Conservation (phyloP, 495 filamentous ascomycete genomes). For the Penicillium longicatenatum region DNA sequence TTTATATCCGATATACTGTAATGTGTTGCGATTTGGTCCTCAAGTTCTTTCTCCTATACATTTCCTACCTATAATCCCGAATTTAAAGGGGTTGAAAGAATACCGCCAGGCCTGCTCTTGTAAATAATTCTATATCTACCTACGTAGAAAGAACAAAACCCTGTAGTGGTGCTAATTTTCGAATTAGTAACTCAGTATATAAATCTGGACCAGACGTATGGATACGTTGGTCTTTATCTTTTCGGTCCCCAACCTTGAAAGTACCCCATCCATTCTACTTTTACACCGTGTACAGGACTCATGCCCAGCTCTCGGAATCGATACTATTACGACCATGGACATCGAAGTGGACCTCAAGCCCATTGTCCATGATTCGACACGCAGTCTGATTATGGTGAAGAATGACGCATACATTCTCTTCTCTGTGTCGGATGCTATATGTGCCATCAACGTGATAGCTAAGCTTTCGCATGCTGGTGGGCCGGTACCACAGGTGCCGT, state of each 20-base stretch:
- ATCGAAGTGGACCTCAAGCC: background rate
- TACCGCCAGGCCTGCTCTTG: no score
- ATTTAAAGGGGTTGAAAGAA: background rate
- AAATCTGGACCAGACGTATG: no score
- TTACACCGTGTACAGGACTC: background rate
- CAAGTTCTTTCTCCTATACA: no score
- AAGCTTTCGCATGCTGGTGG: constrained; percentile 4
- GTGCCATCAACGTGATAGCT: background rate
- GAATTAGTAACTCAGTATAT: no score
- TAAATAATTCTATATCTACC: no score
- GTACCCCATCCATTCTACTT: background rate
- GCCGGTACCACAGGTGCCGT: background rate
- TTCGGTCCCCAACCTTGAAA: no score
- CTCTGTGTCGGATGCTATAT: constrained; percentile 6
- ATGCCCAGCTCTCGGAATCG: background rate
- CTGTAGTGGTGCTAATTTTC: no score
- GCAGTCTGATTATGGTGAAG: constrained; percentile 2
- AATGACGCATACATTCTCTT: constrained; percentile 8
- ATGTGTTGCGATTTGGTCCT: no score
- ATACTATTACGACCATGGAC: background rate
- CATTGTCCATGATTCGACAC: background rate
- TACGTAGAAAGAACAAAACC: no score
- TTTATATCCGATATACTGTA: background rate
- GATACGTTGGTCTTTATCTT: no score
- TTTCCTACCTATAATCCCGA: background rate